Evolutionary conservation across 306 rosid genomes (phyloP).

Genomic region (Crataegus laevigata): DNA sequence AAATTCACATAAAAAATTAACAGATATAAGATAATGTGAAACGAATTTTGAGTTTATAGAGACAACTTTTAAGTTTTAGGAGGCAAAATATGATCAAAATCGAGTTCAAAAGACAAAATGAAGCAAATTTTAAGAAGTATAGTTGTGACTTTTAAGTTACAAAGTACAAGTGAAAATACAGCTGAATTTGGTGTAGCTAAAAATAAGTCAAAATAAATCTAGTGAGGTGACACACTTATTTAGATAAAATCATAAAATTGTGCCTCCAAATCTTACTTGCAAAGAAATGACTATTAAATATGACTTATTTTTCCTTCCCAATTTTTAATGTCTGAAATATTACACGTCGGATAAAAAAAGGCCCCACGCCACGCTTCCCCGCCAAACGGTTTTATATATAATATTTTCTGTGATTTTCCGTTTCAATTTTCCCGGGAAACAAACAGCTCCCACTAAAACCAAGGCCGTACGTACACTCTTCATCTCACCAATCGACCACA

Average conservation of each 20-base stretch:
- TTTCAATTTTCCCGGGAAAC: constrained; percentile 25
- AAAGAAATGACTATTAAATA: not conserved
- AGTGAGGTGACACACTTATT: not conserved
- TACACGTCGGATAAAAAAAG: not conserved
- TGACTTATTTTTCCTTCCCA: not conserved
- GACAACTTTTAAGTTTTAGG: too few species aligned
- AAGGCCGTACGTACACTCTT: constrained; percentile 14
- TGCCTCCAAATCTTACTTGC: not conserved
- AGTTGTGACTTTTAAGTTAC: too few species aligned
- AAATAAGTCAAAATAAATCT: not conserved
- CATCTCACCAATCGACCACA: not conserved
- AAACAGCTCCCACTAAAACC: constrained; percentile 15
- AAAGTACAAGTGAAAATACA: too few species aligned
- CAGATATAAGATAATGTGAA: too few species aligned
- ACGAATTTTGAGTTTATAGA: too few species aligned
- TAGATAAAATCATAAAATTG: not conserved
- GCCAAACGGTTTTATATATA: not conserved
- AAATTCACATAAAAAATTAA: too few species aligned
- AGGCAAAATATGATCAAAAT: too few species aligned
- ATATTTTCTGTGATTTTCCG: not conserved
- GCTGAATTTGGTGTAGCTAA: too few species aligned
- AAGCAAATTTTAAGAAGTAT: too few species aligned
- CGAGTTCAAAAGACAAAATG: too few species aligned
- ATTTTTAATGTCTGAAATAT: not conserved
- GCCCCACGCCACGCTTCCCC: not conserved